Base-by-base conservation (phyloP, 495 filamentous ascomycete genomes). In the Hyaloscypha finlandica region DNA sequence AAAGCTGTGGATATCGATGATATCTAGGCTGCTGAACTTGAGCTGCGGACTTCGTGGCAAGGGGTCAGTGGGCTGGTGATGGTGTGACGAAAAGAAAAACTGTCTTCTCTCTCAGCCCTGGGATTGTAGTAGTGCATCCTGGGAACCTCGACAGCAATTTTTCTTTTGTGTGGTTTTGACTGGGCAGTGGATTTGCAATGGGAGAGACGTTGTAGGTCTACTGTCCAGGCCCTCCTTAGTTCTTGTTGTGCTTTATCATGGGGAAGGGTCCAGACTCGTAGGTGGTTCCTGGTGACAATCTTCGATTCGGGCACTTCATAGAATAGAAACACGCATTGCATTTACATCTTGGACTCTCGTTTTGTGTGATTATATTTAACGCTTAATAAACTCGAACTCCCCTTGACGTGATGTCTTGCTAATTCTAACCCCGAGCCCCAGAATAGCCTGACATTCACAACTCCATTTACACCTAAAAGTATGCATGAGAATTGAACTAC, bases 1-100 rank as follows among this genome's bases (percentile, higher is more conserved):
- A 83, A 83, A 58, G 88, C 90, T 54, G 82, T 92, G 69, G 89
- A 91, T 73, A 86, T 92, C 70, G 90, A 92, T 78, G 88, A 92
- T 70, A 90, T 92, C 72, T 92, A 78, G 83, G 61, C 35, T 39
- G 35, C 22, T 63, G 25, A 16, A 53, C 20, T 25, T 55, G 53
- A 11, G 54, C 20, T 32, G 11, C 32, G 31, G 25, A 19, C 52
- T 29, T 32, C 32, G 25, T 14, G 35, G 55, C 22, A 22, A 25
- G 29, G 37, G 29, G 37, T 25, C 51, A 35, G 30, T 52, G 25
- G 63, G 20, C 42, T 56, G 59, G 42, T 61, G 32, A 64, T 52
- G 32, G 30, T 53, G 20, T 48, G 59, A 65, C 39, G 42, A 55
- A 68, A 68, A 73, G 61, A 66, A 80, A 79, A 74, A 60, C 83